Base-by-base conservation (phyloP, 2,329 filamentous ascomycete species). In the Thielaviopsis musarum region DNA sequence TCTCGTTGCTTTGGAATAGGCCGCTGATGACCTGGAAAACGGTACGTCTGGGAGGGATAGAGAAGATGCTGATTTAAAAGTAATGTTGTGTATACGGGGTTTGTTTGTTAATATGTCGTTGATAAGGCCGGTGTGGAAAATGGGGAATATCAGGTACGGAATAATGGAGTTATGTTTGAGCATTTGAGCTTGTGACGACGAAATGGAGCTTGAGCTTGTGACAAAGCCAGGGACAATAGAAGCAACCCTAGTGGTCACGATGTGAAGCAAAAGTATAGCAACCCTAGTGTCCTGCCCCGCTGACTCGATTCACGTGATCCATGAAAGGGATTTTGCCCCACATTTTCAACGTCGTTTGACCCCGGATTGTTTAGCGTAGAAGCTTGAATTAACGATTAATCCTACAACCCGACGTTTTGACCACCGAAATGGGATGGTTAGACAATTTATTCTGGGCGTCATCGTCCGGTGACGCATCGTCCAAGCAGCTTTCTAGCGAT, bases 371-470 rank as follows among this genome's bases (percentile, higher is more conserved):
- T 45, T 45, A 45, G 38, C 38, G 38, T 45, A 15, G 13, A 45
- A 45, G 38, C 38, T 45, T 45, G 13, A n/a, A 45, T 17, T 4
- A 45, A 15, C 13, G 17, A 45, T n/a, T 45, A 45, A 45, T 45
- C 38, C 38, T 45, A 17, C 38, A 45, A 15, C 13, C 15, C 3
- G 17, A 45, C 13, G 7, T 17, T 10, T 7, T 45, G 17, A 13
- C 7, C 4, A 45, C 13, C 38, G 10, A 45, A 45, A 83, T 83
- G 80, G 79, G 79, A 64, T 82, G 78, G 78, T 71, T 80, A 66
- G 74, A 77, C 64, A 76, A 75, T 61, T 72, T 81, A 62, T 77
- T 79, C 63, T 69, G 77, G 65, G 72, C 75, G 64, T 58, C 57
- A 9, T 54, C 30, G 38, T 45, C 38, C 5, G 17, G 38, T n/a